Conservation (phyloP, 768 basidiomycete genomes). For the Lactarius trivialis region DNA sequence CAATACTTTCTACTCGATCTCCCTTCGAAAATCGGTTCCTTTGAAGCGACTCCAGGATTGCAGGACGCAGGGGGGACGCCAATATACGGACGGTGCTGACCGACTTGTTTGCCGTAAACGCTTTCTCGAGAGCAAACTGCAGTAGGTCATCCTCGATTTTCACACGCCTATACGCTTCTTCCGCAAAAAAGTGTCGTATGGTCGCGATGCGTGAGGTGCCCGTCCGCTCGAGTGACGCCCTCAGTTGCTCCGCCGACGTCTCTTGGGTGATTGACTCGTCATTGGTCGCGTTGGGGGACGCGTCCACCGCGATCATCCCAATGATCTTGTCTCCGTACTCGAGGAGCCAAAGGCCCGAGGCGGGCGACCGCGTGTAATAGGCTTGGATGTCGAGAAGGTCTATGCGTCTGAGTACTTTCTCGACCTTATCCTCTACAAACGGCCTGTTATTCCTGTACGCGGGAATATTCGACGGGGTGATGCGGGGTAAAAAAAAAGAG, state of each 20-base stretch:
- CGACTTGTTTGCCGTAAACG: conserved; percentile 42
- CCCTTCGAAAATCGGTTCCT: conserved; percentile 45
- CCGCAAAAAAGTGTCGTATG: conserved; percentile 71
- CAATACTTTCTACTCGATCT: conserved; percentile 40
- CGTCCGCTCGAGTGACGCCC: conserved; percentile 23
- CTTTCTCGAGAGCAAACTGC: conserved; percentile 46
- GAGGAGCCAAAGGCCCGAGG: conserved; percentile 66
- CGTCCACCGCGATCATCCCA: conserved; percentile 67
- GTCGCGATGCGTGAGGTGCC: conserved; percentile 46
- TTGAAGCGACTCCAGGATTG: conserved; percentile 40
- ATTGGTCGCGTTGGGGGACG: conserved; percentile 38
- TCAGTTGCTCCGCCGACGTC: conserved; percentile 19
- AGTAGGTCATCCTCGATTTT: conserved; percentile 63
- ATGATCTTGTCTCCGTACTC: conserved; percentile 53
- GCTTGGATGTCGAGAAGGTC: conserved; percentile 48
- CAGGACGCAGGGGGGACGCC: conserved; percentile 47
- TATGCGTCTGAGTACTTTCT: conserved; percentile 44
- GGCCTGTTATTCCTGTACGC: conserved; percentile 59
- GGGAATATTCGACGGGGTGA: neutral
- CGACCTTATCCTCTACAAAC: conserved; percentile 50
- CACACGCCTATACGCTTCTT: conserved; percentile 51
- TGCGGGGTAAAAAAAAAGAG: neutral
- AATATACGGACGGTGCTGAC: conserved; percentile 42
- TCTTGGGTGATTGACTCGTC: conserved; percentile 27
- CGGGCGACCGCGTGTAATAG: conserved; percentile 55